Base-by-base conservation (phyloP, 2,329 filamentous ascomycete genomes). In the Simplicillium aogashimaense region DNA sequence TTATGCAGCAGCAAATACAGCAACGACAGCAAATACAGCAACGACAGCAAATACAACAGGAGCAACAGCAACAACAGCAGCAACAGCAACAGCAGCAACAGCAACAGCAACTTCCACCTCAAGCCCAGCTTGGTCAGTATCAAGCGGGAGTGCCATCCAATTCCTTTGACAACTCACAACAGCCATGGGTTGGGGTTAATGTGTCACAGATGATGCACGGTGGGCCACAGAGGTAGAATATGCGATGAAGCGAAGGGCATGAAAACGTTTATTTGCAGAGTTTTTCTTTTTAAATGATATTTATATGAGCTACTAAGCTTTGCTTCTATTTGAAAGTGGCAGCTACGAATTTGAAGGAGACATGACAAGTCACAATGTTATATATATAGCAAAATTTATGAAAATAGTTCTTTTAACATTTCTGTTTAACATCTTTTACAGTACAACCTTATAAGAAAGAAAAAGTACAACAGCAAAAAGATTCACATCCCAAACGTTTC, bases 21-120 rank as follows among this genome's bases (percentile, higher is more conserved):
- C 52, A 53, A 25, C 61, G 61, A 43, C 58, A 60, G 35, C 58
- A 63, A 10, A 42, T 52, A 7, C 53, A 52, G 2, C 53, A 53
- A 28, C 50, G 49, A 3, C 45, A 50, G 25, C 58, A 58, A 42
- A 39, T 30, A 7, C 46, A 46, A 8, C n/a, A n/a, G n/a, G n/a
- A n/a, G n/a, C n/a, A n/a, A n/a, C 47, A 49, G 16, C 46, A 49
- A 20, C 39, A 53, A 37, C 45, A 54, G 36, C 64, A 61, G 43
- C 58, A 60, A 33, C 58, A 63, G 11, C 52, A 53, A 25, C 61
- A 61, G 28, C 50, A 53, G 31, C 48, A 55, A 15, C 43, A 53
- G 7, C 53, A 52, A 2, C 53, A 53, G 28, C 50, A 50, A 3
- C 45, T 49, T 18, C 58, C 58, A 43, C 39, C 29, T 7, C 46